Base-by-base conservation (phyloP, 768 basidiomycete genomes). In the Phanerodontia chrysosporium region DNA sequence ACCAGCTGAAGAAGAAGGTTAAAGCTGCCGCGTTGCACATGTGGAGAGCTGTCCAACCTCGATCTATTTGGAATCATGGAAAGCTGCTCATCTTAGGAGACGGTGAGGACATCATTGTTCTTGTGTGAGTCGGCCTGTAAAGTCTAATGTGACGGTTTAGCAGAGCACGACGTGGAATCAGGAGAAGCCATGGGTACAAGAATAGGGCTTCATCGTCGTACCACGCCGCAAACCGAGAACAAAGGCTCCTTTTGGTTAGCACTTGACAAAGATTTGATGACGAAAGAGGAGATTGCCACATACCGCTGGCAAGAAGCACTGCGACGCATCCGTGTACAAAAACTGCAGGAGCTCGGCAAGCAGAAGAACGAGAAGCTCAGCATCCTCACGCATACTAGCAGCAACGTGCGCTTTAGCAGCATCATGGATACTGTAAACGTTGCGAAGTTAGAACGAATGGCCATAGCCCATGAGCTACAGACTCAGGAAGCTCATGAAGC, bases 261-360 rank as follows among this genome's bases (percentile, higher is more conserved):
- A 3, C 36, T 30, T 22, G 46, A 49, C 45, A 58, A 49, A 22
- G 32, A 5, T 1, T 10, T 3, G 1, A 49, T 58, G 57, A 58
- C 28, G n/a, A 22, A 2, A 14, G 18, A 24, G 4, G 57, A 49
- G 24, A 58, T 46, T 12, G 32, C 22, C 12, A 32, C 30, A 51
- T 46, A 58, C 27, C 46, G 45, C 16, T 58, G 57, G 57, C 57
- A 27, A 18, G 57, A 58, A 51, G 57, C 57, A 9, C 30, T 51
- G 2, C 28, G 49, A 21, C 57, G 45, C 7, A 49, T 44, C 22
- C 32, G 35, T 28, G 16, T 45, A 44, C 6, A 30, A 3, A 16
- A 18, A n/a, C 36, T 27, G 30, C 39, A 39, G 44, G 16, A 42
- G 39, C 51, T 16, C 25, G 24, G 28, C 28, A 28, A 14, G 30